Evolutionary conservation across 805 yeast species (phyloP).

Genomic region (Nakazawaea pomicola): DNA sequence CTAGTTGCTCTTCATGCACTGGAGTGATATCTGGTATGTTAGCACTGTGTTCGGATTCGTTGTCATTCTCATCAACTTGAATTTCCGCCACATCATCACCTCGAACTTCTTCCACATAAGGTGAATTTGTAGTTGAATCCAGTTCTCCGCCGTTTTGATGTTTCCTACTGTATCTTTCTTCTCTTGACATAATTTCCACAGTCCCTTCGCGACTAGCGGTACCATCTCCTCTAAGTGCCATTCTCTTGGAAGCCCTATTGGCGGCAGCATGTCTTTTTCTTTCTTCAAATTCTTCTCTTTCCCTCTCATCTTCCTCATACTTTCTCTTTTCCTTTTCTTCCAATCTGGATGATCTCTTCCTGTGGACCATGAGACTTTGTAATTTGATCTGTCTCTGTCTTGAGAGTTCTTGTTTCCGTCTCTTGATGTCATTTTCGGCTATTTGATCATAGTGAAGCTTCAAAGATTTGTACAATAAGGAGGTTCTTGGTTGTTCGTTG

Average conservation of each 20-base stretch:
- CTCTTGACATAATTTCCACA: constrained; percentile 33
- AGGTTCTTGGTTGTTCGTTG: constrained; percentile 11
- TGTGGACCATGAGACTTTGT: constrained; percentile 55
- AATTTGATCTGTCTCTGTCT: constrained; percentile 61
- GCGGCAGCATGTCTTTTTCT: constrained; percentile 40
- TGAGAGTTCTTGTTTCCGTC: constrained; percentile 47
- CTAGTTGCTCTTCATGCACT: too few relatives aligned
- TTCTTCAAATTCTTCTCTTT: constrained; percentile 40
- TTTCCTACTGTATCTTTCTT: constrained; percentile 22
- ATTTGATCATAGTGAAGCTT: constrained; percentile 29
- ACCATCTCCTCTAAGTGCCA: constrained; percentile 29
- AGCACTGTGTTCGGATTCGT: too few relatives aligned
- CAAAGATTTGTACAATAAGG: constrained; percentile 24
- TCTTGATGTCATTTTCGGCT: constrained; percentile 42
- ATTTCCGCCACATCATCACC: too few relatives aligned
- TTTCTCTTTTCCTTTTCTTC: constrained; percentile 54
- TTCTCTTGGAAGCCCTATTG: constrained; percentile 36
- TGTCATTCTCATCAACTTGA: too few relatives aligned
- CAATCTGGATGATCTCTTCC: constrained; percentile 71
- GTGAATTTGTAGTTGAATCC: too few relatives aligned
- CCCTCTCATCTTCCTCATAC: constrained; percentile 47
- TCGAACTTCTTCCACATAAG: too few relatives aligned
- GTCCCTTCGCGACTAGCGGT: constrained; percentile 21
- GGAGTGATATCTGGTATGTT: too few relatives aligned
- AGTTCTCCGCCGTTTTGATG: too few relatives aligned